These are phyloP conservation scores for Rhododendron williamsianum DNA, from an alignment of 148 eudicot genomes.

Conservation along the genomic window DNA sequence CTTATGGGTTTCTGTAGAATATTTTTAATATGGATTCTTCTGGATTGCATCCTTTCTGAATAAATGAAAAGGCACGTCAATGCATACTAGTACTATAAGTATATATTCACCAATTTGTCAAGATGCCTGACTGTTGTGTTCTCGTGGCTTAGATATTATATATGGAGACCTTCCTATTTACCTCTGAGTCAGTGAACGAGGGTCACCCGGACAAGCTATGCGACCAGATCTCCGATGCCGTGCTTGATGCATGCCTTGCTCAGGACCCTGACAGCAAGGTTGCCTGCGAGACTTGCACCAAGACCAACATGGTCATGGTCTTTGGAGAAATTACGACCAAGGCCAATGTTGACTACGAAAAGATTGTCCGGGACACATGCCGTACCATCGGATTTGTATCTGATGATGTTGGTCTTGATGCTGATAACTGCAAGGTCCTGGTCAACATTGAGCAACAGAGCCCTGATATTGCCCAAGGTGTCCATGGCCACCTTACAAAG, in stretches of 20 bases:
- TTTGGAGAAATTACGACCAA: slow-evolving; percentile 61
- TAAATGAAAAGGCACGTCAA: neutral
- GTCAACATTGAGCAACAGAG: slow-evolving; percentile 36
- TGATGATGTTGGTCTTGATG: slow-evolving; percentile 60
- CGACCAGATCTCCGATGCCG: slow-evolving; percentile 67
- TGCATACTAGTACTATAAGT: neutral
- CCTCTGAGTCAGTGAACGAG: slow-evolving; percentile 71
- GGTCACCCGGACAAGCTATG: slow-evolving; percentile 74
- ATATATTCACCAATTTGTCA: neutral
- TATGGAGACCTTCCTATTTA: slow-evolving; percentile 63
- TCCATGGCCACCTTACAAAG: slow-evolving; percentile 58
- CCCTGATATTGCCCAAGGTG: slow-evolving; percentile 50
- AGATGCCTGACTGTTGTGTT: neutral
- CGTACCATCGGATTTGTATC: slow-evolving; percentile 54
- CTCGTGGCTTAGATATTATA: slow-evolving; percentile 13
- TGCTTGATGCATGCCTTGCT: slow-evolving; percentile 63
- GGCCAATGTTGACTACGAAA: slow-evolving; percentile 59
- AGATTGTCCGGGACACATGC: slow-evolving; percentile 66
- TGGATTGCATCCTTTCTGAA: neutral
- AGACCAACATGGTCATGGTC: no score
- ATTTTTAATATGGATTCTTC: no score
- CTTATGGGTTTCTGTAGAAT: no score
- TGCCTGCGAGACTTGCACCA: no score
- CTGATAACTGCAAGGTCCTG: slow-evolving; percentile 62
- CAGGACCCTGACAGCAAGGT: slow-evolving; percentile 52